phyloP scores from a whole-genome alignment of 2,329 filamentous ascomycete genomes.

The Diaporthe longicolla region DNA sequence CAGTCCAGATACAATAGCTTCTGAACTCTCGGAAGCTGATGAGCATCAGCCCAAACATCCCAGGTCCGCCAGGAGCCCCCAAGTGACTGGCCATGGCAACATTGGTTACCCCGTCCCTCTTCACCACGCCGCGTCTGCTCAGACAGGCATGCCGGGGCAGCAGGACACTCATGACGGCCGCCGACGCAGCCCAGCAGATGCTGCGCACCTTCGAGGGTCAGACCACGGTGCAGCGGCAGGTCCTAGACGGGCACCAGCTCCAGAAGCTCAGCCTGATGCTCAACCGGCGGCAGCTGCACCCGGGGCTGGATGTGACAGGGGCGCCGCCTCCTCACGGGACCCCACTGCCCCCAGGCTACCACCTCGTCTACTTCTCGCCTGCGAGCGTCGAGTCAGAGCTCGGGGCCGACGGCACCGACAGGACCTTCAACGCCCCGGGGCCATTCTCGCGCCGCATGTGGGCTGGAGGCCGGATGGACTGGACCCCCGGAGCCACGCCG shows the following conservation, averaged over 20 bases:
- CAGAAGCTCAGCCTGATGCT: constrained; percentile 74
- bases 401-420: constrained; percentile 72
- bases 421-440: constrained; percentile 69
- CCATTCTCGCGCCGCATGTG: constrained; percentile 78
- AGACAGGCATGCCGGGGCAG: not conserved
- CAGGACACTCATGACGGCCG: constrained; percentile 41
- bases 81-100: constrained; percentile 14
- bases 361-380: constrained; percentile 76
- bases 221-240: constrained; percentile 56
- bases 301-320: constrained; percentile 56
- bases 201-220: constrained; percentile 50
- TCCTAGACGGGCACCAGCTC: constrained; percentile 74
- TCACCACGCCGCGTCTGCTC: not conserved
- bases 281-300: constrained; percentile 60
- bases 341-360: constrained; percentile 70
- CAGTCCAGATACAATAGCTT: not conserved
- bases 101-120: not conserved
- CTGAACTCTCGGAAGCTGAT: not conserved
- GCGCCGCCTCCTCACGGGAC: constrained; percentile 59
- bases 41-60: not conserved
- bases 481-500: constrained; percentile 52
- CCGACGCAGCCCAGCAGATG: constrained; percentile 48
- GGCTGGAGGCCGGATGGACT: constrained; percentile 73
- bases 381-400: constrained; percentile 67
- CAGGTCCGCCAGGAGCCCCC: not conserved